Percentiles rank a stretch among this genome's conserved stretches.
These are phyloP conservation scores for Pezicula rhizophila DNA, from an alignment of 2,329 filamentous ascomycete genomes.

Conservation along the genomic window DNA sequence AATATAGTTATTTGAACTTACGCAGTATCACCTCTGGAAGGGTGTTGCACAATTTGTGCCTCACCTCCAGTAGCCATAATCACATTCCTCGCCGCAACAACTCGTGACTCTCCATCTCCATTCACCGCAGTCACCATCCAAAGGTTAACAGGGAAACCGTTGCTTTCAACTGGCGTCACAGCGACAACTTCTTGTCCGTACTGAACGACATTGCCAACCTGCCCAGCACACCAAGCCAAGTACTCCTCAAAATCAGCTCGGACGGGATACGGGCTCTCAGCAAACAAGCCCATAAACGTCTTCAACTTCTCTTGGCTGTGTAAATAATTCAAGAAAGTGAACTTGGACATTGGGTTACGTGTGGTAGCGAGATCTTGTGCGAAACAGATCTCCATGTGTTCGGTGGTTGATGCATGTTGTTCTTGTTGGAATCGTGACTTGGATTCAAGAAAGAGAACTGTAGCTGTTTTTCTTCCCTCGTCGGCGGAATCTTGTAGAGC, in stretches of 20 bases:
- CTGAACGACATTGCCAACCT: conserved; percentile 52
- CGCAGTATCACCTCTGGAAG: background rate
- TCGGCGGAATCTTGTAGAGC: conserved; percentile 53
- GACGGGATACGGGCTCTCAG: conserved; percentile 37
- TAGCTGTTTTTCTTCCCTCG: conserved; percentile 27
- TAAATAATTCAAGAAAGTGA: conserved; percentile 67
- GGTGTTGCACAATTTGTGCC: background rate
- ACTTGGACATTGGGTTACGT: conserved; percentile 57
- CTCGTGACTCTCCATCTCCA: background rate
- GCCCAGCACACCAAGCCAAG: conserved; percentile 59
- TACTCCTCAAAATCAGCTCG: conserved; percentile 64
- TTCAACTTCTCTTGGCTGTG: conserved; percentile 54
- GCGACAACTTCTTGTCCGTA: conserved; percentile 55
- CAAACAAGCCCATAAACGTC: conserved; percentile 48
- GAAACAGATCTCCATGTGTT: conserved; percentile 66
- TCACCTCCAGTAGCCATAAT: background rate
- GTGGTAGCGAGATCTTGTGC: conserved; percentile 64
- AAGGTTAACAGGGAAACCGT: background rate
- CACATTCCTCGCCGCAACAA: background rate
- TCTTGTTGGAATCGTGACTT: conserved; percentile 43
- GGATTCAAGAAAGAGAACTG: conserved; percentile 57
- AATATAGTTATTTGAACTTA: too few relatives aligned
- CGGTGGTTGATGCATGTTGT: conserved; percentile 30
- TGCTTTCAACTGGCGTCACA: conserved; percentile 26
- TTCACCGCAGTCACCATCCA: background rate